phyloP scores from a whole-genome alignment of 768 basidiomycete genomes.

The Trametes meyenii region DNA sequence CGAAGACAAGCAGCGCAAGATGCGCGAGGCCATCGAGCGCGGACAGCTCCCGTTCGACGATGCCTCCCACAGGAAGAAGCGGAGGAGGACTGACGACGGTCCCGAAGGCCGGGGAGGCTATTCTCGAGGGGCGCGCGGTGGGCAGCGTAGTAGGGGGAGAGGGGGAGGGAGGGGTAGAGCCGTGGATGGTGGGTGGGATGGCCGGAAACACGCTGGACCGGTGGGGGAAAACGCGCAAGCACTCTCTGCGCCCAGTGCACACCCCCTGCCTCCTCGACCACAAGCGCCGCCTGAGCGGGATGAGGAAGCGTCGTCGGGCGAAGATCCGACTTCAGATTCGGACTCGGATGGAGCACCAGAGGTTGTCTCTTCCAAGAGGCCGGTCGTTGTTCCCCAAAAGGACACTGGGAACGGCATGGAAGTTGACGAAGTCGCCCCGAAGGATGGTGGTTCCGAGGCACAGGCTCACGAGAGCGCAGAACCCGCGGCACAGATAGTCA shows the following conservation, averaged over 20 bases:
- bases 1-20: conserved; percentile 79
- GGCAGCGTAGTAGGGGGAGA: conserved; percentile 33
- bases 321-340: conserved; percentile 26
- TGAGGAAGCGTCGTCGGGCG: neutral
- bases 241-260: neutral
- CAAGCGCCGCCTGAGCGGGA: neutral
- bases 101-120: conserved; percentile 8
- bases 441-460: neutral
- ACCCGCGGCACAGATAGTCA: conserved; percentile 15
- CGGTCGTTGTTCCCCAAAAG: conserved; percentile 14
- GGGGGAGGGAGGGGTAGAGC: conserved; percentile 32
- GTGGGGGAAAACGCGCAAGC: neutral
- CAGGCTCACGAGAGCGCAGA: too few relatives aligned
- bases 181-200: conserved; percentile 10
- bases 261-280: neutral
- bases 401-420: neutral
- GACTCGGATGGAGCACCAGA: conserved; percentile 54
- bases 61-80: conserved; percentile 46
- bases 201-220: neutral
- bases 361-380: conserved; percentile 55
- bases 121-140: conserved; percentile 34
- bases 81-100: conserved; percentile 38
- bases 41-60: conserved; percentile 68
- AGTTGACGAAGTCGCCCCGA: neutral
- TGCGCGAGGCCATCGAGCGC: conserved; percentile 76